Evolutionary conservation across 129 eudicot species (phyloP), one percentile per base, ranked within the genome.

Genomic region (Tagetes patula): DNA sequence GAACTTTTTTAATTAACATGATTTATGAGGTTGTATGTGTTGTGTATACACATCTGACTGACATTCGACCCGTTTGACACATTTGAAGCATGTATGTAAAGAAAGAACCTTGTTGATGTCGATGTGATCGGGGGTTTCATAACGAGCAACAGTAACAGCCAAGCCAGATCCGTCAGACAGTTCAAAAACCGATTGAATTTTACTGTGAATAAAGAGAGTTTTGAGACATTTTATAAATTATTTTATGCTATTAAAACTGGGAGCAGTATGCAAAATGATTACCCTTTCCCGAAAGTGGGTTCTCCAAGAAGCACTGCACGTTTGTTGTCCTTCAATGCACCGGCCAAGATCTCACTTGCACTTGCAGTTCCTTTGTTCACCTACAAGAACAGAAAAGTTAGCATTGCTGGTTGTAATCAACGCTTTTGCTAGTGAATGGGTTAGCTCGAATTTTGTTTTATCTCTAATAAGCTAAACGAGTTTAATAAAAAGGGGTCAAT

Each of bases 301-400:
- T 95, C 99, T 66, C 99, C 94, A 73, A 84, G 84, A 54, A 95
- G 81, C 71, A 90, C 88, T 27, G 99, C 99, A 39, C 99, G 93
- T 64, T 91, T 95, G 70, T 95, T 95, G 65, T 95, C 99, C 81
- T 95, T 95, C 71, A 95, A 76, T 20, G 99, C 97, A 61, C 99
- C 97, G 5, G 99, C 99, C 69, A 90, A 82, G 40, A 95, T 95
- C 80, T 95, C 99, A 46, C 99, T 90, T 27, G 99, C 99, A 88
- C 99, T 95, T 55, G 99, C 97, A 75, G 99, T 95, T 78, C 99
- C 99, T 89, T 91, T 95, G 72, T 95, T 95, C 54, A 95, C 99
- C 97, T 95, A 70, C 70, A 70, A 74, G 31, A 63, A 74, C 67
- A 38, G 13, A 62, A 52, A 5, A 43, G 30, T 36, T 13, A 70